These are phyloP conservation scores for Prunus mongolica DNA, from an alignment of 306 rosid species.

Conservation along the genomic window DNA sequence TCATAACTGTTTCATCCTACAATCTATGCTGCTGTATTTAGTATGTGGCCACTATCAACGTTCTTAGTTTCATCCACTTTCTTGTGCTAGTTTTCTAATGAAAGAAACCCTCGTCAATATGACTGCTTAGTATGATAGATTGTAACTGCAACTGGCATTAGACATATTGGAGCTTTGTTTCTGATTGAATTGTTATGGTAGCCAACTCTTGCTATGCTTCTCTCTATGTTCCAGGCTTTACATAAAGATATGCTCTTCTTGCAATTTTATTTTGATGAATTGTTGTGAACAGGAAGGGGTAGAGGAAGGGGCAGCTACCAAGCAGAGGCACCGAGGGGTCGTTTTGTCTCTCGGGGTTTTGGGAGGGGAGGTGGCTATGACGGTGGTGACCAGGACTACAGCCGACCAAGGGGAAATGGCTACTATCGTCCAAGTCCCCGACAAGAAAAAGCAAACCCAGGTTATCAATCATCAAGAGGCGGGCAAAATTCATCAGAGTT, in stretches of 20 bases:
- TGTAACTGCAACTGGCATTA: background rate
- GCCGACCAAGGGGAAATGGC: conserved; percentile 68
- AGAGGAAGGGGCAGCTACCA: conserved; percentile 83
- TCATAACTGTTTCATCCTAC: background rate
- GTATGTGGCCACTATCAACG: background rate
- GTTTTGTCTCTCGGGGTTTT: conserved; percentile 51
- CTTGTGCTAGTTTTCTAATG: background rate
- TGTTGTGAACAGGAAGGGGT: conserved; percentile 74
- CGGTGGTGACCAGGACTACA: conserved; percentile 61
- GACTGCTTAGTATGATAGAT: background rate
- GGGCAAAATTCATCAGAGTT: conserved; percentile 52
- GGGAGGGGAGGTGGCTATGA: conserved; percentile 56
- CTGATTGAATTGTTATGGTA: background rate
- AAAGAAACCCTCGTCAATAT: background rate
- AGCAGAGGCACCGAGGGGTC: conserved; percentile 62
- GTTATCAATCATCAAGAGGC: conserved; percentile 50
- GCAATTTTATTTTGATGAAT: conserved; percentile 4
- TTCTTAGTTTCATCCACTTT: background rate
- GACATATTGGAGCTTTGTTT: background rate
- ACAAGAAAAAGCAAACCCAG: conserved; percentile 55
- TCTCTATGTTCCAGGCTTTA: background rate
- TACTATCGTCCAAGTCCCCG: conserved; percentile 59
- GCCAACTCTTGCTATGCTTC: background rate
- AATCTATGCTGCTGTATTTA: background rate
- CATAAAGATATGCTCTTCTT: background rate